These are phyloP conservation scores for Heliocybe sulcata DNA, from an alignment of 1,284 basidiomycete genomes.

Conservation along the genomic window DNA sequence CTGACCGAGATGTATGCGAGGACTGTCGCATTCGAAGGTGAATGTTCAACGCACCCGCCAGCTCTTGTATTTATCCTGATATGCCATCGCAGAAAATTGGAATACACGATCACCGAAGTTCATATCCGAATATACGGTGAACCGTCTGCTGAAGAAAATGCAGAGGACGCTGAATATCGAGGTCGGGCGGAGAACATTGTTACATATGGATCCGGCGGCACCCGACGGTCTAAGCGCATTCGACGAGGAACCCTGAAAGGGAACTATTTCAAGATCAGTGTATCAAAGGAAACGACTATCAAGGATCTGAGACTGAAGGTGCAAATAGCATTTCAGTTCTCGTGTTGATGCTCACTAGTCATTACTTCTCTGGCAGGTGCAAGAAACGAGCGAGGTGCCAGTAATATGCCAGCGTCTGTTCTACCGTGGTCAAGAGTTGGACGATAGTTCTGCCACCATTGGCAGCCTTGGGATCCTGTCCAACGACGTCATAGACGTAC, in stretches of 20 bases:
- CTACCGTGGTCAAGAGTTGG: conserved; percentile 52
- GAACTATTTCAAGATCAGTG: conserved; percentile 40
- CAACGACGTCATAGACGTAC: conserved; percentile 61
- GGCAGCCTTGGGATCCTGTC: conserved; percentile 52
- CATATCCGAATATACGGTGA: conserved; percentile 32
- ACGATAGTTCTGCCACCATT: conserved; percentile 55
- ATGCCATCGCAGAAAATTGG: conserved; percentile 30
- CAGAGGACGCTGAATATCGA: background rate
- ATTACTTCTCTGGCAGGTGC: conserved; percentile 39
- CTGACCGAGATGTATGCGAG: conserved; percentile 48
- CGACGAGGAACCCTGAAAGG: conserved; percentile 44
- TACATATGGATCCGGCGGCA: conserved; percentile 9
- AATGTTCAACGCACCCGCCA: conserved; percentile 11
- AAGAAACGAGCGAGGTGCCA: conserved; percentile 53
- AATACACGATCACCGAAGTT: conserved; percentile 46
- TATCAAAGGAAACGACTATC: conserved; percentile 60
- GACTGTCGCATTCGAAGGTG: conserved; percentile 59
- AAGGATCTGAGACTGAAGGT: conserved; percentile 75
- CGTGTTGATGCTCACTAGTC: background rate
- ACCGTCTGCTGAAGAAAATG: conserved; percentile 13
- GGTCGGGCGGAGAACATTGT: conserved; percentile 4
- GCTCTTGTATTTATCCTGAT: background rate
- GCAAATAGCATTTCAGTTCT: conserved; percentile 13
- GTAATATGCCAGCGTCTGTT: conserved; percentile 70
- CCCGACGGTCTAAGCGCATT: conserved; percentile 61